phyloP scores from a whole-genome alignment of 768 basidiomycete genomes.

The Mycena haematopus region DNA sequence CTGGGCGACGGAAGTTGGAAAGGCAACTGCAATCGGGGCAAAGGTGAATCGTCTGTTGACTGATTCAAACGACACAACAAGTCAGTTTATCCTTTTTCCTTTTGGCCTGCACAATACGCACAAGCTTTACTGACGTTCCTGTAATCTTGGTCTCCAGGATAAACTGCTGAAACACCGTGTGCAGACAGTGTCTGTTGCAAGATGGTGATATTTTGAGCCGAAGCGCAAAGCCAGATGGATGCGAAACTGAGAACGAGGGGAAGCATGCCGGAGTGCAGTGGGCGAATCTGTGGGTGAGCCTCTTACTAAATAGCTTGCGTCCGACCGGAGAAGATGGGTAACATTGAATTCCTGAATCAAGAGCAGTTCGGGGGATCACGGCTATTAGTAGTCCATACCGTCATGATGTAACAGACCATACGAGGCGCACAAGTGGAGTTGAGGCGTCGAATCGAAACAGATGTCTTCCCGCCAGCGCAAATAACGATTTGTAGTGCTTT shows the following conservation, averaged over 20 bases:
- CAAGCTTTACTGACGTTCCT: conserved; percentile 20
- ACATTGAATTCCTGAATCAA: not conserved
- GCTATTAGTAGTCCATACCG: too few relatives aligned
- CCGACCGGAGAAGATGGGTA: not conserved
- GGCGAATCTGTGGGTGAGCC: not conserved
- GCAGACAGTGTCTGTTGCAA: conserved; percentile 20
- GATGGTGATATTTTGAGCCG: conserved; percentile 16
- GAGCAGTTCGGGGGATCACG: too few relatives aligned
- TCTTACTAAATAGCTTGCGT: not conserved
- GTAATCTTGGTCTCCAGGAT: conserved; percentile 16
- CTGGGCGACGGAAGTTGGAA: conserved; percentile 41
- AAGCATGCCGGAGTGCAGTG: conserved; percentile 10
- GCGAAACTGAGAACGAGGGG: not conserved
- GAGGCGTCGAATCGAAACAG: too few relatives aligned
- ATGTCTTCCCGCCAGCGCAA: too few relatives aligned
- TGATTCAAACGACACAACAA: conserved; percentile 22
- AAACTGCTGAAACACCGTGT: conserved; percentile 23
- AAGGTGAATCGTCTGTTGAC: conserved; percentile 49
- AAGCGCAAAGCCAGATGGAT: conserved; percentile 4
- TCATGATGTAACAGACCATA: too few relatives aligned
- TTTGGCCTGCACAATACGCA: not conserved
- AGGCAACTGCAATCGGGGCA: conserved; percentile 46
- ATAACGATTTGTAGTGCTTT: too few relatives aligned
- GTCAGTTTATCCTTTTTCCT: not conserved
- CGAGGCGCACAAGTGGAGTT: too few relatives aligned